Percentiles rank a stretch among this genome's conserved stretches.
These are phyloP conservation scores for Aspergillus diversus DNA, from an alignment of 495 filamentous ascomycete species.

Conservation along the genomic window DNA sequence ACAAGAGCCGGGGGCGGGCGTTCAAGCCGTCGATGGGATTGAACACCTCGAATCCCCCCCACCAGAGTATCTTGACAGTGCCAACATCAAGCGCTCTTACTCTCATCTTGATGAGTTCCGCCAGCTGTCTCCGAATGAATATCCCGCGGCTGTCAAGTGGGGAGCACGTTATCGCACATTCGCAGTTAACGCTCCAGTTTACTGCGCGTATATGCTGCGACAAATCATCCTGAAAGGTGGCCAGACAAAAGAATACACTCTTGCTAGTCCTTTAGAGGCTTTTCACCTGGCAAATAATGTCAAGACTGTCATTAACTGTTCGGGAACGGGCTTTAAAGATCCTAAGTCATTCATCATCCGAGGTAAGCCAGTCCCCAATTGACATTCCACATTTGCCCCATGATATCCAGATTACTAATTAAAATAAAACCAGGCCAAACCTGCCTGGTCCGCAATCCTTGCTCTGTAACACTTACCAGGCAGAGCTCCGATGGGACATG, in stretches of 20 bases:
- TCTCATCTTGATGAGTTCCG: conserved; percentile 49
- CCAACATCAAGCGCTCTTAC: conserved; percentile 32
- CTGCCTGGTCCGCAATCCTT: conserved; percentile 49
- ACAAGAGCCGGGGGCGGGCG: conserved; percentile 51
- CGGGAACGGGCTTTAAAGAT: conserved; percentile 58
- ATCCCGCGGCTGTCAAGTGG: conserved; percentile 54
- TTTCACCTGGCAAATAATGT: conserved; percentile 45
- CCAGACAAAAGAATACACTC: conserved; percentile 41
- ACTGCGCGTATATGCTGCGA: conserved; percentile 58
- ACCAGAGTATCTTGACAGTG: conserved; percentile 43
- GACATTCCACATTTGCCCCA: not conserved
- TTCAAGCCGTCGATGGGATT: conserved; percentile 55
- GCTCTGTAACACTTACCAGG: conserved; percentile 58
- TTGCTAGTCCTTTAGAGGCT: conserved; percentile 51
- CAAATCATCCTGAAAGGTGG: conserved; percentile 57
- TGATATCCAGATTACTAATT: not conserved
- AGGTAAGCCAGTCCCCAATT: conserved; percentile 35
- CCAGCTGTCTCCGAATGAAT: conserved; percentile 36
- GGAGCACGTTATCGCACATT: conserved; percentile 61
- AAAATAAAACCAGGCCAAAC: conserved; percentile 38
- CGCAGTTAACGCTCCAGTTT: conserved; percentile 65
- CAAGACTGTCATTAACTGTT: conserved; percentile 61
- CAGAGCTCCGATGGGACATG: conserved; percentile 62
- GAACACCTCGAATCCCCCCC: conserved; percentile 62
- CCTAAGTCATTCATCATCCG: conserved; percentile 57